phyloP scores from a whole-genome alignment of 371 early-diverging fungal genomes.

The Umbelopsis sp. region DNA sequence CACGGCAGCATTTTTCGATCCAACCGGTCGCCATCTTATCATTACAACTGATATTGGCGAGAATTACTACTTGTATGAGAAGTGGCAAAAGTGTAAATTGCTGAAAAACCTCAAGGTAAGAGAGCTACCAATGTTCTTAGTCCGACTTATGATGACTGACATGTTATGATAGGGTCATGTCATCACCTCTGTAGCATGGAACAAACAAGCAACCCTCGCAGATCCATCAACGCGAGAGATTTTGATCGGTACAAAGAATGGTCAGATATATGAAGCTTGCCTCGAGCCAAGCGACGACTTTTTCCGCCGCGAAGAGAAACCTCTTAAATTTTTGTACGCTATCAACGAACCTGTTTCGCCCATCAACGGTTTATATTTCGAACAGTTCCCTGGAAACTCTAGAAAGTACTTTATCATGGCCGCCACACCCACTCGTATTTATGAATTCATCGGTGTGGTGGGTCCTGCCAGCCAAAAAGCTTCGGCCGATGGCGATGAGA shows the following conservation, averaged over 20 bases:
- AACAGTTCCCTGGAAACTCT: slow-evolving; percentile 71
- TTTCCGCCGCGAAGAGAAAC: slow-evolving; percentile 81
- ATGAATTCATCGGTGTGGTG: slow-evolving; percentile 82
- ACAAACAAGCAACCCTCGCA: slow-evolving; percentile 57
- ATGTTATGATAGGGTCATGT: slow-evolving; percentile 63
- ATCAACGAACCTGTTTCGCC: slow-evolving; percentile 66
- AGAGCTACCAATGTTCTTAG: background rate
- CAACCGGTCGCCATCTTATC: slow-evolving; percentile 85
- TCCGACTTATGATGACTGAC: background rate
- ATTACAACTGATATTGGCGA: slow-evolving; percentile 86
- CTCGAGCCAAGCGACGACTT: slow-evolving; percentile 83
- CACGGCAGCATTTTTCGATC: slow-evolving; percentile 80
- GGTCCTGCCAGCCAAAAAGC: slow-evolving; percentile 37
- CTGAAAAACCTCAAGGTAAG: slow-evolving; percentile 67
- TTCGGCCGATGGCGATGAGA: slow-evolving; percentile 40
- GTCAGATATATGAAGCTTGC: slow-evolving; percentile 84
- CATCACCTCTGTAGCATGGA: slow-evolving; percentile 90
- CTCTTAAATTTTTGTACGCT: slow-evolving; percentile 70
- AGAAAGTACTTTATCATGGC: slow-evolving; percentile 79
- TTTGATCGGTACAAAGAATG: slow-evolving; percentile 83
- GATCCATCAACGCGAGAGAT: slow-evolving; percentile 77
- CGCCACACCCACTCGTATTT: slow-evolving; percentile 80
- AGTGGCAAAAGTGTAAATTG: slow-evolving; percentile 76
- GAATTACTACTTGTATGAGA: slow-evolving; percentile 81
- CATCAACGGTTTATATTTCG: slow-evolving; percentile 80